Evolutionary conservation across 345 rosid genomes (phyloP), one percentile per base, ranked within the genome.

Genomic region (Boechera divaricarpa): DNA sequence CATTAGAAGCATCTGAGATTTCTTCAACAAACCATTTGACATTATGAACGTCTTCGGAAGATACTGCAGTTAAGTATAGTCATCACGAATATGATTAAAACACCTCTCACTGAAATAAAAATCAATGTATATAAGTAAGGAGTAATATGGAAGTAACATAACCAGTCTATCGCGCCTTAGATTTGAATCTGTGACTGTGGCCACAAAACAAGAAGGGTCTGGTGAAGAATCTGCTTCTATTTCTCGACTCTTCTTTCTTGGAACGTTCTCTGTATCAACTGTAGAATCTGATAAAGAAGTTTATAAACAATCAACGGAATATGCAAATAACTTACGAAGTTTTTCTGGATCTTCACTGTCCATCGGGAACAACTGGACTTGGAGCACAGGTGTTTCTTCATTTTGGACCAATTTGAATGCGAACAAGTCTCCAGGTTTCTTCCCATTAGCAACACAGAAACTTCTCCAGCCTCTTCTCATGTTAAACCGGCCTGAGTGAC

Each of bases 401-500:
- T 63, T 63, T 31, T 6, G 7, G 28, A 73, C 63, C 28, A 63
- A 53, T 63, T 41, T 15, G 26, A 73, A 42, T 4, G 35, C 33
- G 36, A 63, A 8, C 16, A 11, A 7, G 70, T 62, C 77, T 63
- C 63, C 70, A 0, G 71, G 32, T 64, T 74, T 64, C 60, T 54
- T 74, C 28, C 29, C 72, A 58, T 74, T 74, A 65, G 49, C 36
- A 10, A 54, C 65, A 56, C 78, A 74, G 57, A 74, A 74, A 15
- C 78, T 74, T 74, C 65, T 74, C 78, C 65, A 74, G 38, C 77
- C 77, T 5, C 36, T n/a, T 49, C 56, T 65, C 35, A 74, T 74
- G 38, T 64, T 42, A 55, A 35, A 74, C 48, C 48, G 36, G 5
- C 13, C 16, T 7, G 7, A 6, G 3, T 7, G 9, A 21, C 24